These are phyloP conservation scores for Pelargonium nanum DNA, from an alignment of 345 rosid species.

Conservation along the genomic window DNA sequence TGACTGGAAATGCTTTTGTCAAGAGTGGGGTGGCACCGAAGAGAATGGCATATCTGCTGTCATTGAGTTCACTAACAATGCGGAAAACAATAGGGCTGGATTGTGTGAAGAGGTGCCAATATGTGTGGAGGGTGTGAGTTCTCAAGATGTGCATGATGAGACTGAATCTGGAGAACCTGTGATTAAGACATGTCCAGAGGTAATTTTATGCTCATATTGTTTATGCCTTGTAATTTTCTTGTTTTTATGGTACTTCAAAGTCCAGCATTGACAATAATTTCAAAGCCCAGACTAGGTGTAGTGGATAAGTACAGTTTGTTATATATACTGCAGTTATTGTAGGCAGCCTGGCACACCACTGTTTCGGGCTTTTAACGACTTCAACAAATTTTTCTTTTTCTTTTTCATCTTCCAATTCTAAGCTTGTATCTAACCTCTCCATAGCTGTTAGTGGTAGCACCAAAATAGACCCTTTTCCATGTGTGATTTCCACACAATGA, in stretches of 20 bases:
- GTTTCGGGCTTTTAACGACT: no score
- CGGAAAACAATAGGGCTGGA: slow-evolving; percentile 19
- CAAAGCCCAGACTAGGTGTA: no score
- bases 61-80: slow-evolving; percentile 36
- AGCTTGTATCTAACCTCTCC: no score
- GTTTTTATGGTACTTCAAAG: no score
- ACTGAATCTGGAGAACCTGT: slow-evolving; percentile 35
- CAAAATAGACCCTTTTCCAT: not conserved
- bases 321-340: no score
- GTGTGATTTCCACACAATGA: not conserved
- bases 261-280: no score
- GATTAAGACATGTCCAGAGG: slow-evolving; percentile 71
- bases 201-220: slow-evolving; percentile 17
- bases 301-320: no score
- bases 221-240: not conserved
- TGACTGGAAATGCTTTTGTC: slow-evolving; percentile 91
- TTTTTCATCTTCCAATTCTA: no score
- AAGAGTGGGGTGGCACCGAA: slow-evolving; percentile 82
- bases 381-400: no score
- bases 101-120: slow-evolving; percentile 22
- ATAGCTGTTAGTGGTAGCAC: no score
- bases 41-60: slow-evolving; percentile 61
- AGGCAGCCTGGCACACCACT: no score
- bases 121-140: slow-evolving; percentile 34
- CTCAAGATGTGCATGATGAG: slow-evolving; percentile 49